Conservation (phyloP, 78 protist species). For the Monosiga brevicollis region DNA sequence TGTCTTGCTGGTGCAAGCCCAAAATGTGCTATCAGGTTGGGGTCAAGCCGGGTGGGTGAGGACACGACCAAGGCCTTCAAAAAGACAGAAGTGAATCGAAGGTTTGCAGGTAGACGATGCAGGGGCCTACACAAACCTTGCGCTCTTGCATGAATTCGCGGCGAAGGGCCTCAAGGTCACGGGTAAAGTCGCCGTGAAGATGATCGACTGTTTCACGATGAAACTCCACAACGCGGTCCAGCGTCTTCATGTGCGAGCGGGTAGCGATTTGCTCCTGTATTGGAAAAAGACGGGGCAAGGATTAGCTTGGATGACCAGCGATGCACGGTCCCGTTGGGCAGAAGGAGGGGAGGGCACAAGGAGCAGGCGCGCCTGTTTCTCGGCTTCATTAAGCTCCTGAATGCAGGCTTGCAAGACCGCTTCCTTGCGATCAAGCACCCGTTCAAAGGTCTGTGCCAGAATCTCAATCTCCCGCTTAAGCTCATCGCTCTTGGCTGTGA, state of each 20-base stretch:
- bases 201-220: conserved; percentile 12
- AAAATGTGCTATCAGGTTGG: not conserved
- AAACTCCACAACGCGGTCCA: conserved; percentile 46
- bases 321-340: not conserved
- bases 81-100: too few species aligned
- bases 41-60: too few species aligned
- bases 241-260: conserved; percentile 41
- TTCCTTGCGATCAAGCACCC: conserved; percentile 60
- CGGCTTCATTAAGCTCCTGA: conserved; percentile 52
- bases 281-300: not conserved
- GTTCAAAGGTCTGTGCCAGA: conserved; percentile 45
- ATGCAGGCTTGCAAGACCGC: conserved; percentile 45
- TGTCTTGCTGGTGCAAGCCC: not conserved
- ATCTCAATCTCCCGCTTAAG: not conserved
- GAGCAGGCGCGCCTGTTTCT: conserved; percentile 19
- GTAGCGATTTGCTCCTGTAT: conserved; percentile 57
- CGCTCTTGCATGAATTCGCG: conserved; percentile 31
- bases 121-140: too few species aligned
- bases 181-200: too few species aligned
- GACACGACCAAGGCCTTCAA: too few species aligned
- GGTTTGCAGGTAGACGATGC: too few species aligned
- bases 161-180: too few species aligned
- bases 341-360: too few species aligned
- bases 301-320: not conserved
- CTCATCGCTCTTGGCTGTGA: not conserved